phyloP scores from a whole-genome alignment of 805 yeast species.

The Saturnispora quitensis region DNA sequence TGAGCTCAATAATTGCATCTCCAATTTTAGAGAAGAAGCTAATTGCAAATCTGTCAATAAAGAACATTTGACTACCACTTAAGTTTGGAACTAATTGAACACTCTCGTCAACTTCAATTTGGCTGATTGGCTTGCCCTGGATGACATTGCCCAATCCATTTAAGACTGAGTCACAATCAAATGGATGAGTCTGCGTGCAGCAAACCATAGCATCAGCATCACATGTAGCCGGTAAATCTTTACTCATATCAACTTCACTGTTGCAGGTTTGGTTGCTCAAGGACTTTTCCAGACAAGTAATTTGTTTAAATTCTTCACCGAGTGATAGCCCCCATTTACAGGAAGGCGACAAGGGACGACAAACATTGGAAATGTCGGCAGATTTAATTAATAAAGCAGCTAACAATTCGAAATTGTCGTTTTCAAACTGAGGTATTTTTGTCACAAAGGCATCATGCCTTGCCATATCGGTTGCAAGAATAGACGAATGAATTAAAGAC shows the following conservation, averaged over 20 bases:
- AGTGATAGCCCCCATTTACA: slow-evolving; percentile 83
- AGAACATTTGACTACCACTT: slow-evolving; percentile 70
- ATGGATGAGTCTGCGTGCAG: neutral
- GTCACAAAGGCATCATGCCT: slow-evolving; percentile 66
- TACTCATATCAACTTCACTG: neutral
- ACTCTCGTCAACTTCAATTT: slow-evolving; percentile 33
- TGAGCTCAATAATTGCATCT: slow-evolving; percentile 50
- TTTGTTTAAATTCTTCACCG: slow-evolving; percentile 67
- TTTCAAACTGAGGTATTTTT: slow-evolving; percentile 32
- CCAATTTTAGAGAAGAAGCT: slow-evolving; percentile 63
- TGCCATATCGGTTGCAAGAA: slow-evolving; percentile 92
- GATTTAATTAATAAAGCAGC: slow-evolving; percentile 74
- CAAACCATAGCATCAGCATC: slow-evolving; percentile 27
- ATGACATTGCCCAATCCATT: neutral
- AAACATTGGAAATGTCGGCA: slow-evolving; percentile 92
- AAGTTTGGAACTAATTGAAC: slow-evolving; percentile 39
- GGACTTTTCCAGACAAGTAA: slow-evolving; percentile 39
- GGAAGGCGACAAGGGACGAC: slow-evolving; percentile 67
- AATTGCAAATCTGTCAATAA: slow-evolving; percentile 73
- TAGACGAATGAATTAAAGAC: slow-evolving; percentile 22
- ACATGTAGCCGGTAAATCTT: slow-evolving; percentile 16
- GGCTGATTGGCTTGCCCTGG: slow-evolving; percentile 12
- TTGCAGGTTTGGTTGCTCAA: neutral
- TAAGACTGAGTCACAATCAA: slow-evolving; percentile 4
- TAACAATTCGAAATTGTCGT: slow-evolving; percentile 32